Percentiles rank a stretch among this genome's conserved stretches.
phyloP scores from a whole-genome alignment of 2,329 filamentous ascomycete species.

The Lasiodiplodia sp. region DNA sequence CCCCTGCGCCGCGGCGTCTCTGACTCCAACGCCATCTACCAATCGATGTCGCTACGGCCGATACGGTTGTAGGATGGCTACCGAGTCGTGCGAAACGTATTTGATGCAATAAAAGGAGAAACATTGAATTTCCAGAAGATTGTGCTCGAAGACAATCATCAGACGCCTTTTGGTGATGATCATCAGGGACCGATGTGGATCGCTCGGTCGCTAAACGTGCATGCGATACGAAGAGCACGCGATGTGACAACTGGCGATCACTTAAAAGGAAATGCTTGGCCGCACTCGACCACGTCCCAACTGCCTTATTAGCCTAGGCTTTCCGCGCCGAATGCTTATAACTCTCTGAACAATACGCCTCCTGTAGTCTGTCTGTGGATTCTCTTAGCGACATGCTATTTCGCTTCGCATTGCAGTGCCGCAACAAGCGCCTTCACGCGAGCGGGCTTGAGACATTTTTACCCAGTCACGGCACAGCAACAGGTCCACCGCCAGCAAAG shows the following conservation, averaged over 20 bases:
- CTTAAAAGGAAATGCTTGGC: conserved; percentile 10
- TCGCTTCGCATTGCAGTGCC: conserved; percentile 17
- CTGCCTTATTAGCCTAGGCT: not conserved
- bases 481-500: not conserved
- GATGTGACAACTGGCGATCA: not conserved
- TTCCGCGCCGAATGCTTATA: not conserved
- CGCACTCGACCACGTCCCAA: not conserved
- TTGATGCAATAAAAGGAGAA: not conserved
- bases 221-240: conserved; percentile 14
- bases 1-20: not conserved
- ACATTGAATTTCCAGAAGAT: not conserved
- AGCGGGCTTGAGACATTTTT: not conserved
- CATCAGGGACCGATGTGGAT: conserved; percentile 25
- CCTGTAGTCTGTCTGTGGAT: not conserved
- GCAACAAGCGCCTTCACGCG: not conserved
- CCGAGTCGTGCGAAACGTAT: not conserved
- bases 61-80: not conserved
- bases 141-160: not conserved
- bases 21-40: not conserved
- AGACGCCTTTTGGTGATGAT: conserved; percentile 10
- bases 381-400: conserved; percentile 9
- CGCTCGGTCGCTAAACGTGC: conserved; percentile 16
- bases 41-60: not conserved
- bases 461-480: not conserved
- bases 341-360: not conserved